A percentile compares a stretch with the other conserved stretches of the same genome.
phyloP scores from a whole-genome alignment of 2,329 filamentous ascomycete species.

The Fusarium illudens region DNA sequence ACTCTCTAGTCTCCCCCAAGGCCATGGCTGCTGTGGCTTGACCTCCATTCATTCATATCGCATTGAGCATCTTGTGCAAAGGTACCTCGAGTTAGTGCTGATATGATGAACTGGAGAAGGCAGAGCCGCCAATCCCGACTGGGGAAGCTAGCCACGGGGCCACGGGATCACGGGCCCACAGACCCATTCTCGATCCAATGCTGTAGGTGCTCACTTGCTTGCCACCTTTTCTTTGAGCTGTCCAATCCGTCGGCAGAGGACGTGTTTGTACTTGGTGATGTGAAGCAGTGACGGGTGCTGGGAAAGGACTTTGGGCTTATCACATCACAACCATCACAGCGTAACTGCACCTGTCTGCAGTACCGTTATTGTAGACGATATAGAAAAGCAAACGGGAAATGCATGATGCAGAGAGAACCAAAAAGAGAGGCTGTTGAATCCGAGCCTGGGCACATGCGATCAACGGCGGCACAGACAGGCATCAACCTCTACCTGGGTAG shows the following conservation, averaged over 20 bases:
- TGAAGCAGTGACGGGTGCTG: conserved; percentile 1
- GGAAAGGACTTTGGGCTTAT: not conserved
- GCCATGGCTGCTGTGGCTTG: not conserved
- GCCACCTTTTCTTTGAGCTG: not conserved
- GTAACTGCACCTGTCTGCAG: not conserved
- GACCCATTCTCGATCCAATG: not conserved
- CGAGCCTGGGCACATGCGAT: not conserved
- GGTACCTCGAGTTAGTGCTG: conserved; percentile 27
- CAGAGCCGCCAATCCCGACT: conserved; percentile 21
- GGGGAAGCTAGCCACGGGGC: conserved; percentile 9
- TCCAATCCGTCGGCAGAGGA: not conserved
- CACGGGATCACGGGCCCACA: not conserved
- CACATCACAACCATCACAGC: not conserved
- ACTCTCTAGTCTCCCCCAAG: not conserved
- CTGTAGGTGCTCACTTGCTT: not conserved
- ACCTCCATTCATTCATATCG: not conserved
- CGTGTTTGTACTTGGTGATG: not conserved
- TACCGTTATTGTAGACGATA: not conserved
- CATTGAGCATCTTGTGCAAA: conserved; percentile 10
- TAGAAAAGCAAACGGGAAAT: not conserved
- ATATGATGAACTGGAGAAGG: conserved; percentile 20
- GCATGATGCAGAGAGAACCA: not conserved
- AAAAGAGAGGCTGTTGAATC: not conserved
- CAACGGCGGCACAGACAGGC: not conserved
- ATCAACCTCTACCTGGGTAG: not conserved